phyloP scores from a whole-genome alignment of 2,329 filamentous ascomycete species.

The Stachybotrys echinatus region DNA sequence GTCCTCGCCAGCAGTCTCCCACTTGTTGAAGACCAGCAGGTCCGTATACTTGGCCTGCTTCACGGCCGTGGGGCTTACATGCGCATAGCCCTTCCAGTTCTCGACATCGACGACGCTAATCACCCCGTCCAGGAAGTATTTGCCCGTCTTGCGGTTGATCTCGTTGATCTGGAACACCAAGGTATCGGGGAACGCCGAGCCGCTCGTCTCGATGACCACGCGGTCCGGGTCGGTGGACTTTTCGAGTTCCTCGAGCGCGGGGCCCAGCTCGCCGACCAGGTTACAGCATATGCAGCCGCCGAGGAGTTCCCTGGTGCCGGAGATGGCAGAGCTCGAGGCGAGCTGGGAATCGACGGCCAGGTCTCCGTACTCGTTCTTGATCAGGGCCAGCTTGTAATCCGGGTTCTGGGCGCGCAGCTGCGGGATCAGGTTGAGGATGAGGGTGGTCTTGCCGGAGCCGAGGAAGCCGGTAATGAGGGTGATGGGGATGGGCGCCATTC shows the following conservation, averaged over 20 bases:
- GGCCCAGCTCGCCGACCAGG: slow-evolving; percentile 82
- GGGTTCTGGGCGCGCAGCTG: slow-evolving; percentile 73
- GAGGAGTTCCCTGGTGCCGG: slow-evolving; percentile 85
- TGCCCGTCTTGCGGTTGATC: slow-evolving; percentile 60
- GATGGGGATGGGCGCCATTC: slow-evolving; percentile 72
- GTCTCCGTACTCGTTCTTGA: slow-evolving; percentile 98
- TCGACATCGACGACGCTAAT: slow-evolving; percentile 89
- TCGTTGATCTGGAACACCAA: slow-evolving; percentile 87
- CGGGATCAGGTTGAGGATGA: slow-evolving; percentile 89
- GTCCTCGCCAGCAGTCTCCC: slow-evolving; percentile 71
- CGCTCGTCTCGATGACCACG: slow-evolving; percentile 90
- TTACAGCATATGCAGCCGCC: slow-evolving; percentile 99
- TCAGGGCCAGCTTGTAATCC: slow-evolving; percentile 79
- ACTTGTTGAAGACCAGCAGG: slow-evolving; percentile 88
- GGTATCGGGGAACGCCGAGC: slow-evolving; percentile 82
- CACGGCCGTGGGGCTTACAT: slow-evolving; percentile 82
- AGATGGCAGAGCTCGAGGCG: slow-evolving; percentile 74
- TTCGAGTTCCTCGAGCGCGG: slow-evolving; percentile 72
- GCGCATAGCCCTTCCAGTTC: slow-evolving; percentile 91
- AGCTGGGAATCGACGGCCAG: slow-evolving; percentile 90
- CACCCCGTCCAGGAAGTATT: slow-evolving; percentile 78
- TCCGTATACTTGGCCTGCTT: slow-evolving; percentile 89
- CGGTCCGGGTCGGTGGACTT: slow-evolving; percentile 60
- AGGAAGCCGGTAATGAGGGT: slow-evolving; percentile 96
- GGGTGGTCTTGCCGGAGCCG: slow-evolving; percentile 91